These are phyloP conservation scores for Fusarium veterinarium DNA, from an alignment of 2,329 filamentous ascomycete species.

Conservation along the genomic window DNA sequence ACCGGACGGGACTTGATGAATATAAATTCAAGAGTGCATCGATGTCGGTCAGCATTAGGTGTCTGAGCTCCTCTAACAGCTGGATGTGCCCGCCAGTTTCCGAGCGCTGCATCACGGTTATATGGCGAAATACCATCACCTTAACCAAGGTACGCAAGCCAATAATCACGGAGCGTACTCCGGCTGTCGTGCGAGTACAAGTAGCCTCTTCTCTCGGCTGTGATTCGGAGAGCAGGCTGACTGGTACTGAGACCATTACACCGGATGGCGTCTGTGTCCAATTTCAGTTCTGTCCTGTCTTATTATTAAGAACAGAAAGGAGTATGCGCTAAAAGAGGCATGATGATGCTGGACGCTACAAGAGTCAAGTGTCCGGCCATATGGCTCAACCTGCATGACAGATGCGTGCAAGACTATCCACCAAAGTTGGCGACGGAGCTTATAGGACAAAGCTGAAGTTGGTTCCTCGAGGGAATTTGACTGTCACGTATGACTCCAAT, in stretches of 20 bases:
- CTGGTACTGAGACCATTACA: slow-evolving; percentile 40
- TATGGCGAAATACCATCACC: slow-evolving; percentile 27
- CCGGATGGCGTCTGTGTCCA: slow-evolving; percentile 35
- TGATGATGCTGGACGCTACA: not conserved
- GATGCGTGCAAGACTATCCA: slow-evolving; percentile 5
- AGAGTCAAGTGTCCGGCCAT: not conserved
- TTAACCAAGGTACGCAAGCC: slow-evolving; percentile 11
- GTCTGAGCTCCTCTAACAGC: slow-evolving; percentile 14
- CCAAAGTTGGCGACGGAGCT: not conserved
- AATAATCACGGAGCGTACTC: slow-evolving; percentile 28
- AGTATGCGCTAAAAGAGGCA: not conserved
- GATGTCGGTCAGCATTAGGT: not conserved
- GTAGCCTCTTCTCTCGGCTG: slow-evolving; percentile 36
- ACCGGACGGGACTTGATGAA: slow-evolving; percentile 21
- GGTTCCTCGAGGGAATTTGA: not conserved
- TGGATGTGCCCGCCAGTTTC: slow-evolving; percentile 13
- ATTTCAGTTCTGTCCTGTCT: slow-evolving; percentile 18
- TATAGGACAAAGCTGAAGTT: not conserved
- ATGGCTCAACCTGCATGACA: slow-evolving; percentile 5
- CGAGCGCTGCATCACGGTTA: slow-evolving; percentile 20
- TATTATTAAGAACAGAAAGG: slow-evolving; percentile 1
- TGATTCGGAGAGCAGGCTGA: slow-evolving; percentile 36
- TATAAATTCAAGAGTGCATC: slow-evolving; percentile 18
- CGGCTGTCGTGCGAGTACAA: slow-evolving; percentile 39
- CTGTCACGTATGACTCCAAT: not conserved